These are phyloP conservation scores for Geotrichum klebahnii DNA, from an alignment of 1,139 yeast genomes.

Conservation along the genomic window DNA sequence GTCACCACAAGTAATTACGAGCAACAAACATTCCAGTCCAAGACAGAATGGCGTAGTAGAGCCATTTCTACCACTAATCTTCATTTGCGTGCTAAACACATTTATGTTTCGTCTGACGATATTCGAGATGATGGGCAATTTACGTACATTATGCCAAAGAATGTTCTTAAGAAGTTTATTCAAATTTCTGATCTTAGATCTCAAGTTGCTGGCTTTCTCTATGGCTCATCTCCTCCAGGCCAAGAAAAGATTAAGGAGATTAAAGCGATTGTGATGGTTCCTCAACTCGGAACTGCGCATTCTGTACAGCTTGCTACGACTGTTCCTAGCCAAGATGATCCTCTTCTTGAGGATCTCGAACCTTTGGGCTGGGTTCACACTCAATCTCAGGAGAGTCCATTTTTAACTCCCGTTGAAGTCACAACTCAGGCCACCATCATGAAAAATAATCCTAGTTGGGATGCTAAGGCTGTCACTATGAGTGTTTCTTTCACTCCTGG, in stretches of 20 bases:
- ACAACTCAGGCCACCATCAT: constrained; percentile 54
- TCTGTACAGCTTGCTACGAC: constrained; percentile 58
- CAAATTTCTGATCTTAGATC: constrained; percentile 76
- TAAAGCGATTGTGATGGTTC: constrained; percentile 69
- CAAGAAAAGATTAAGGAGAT: constrained; percentile 74
- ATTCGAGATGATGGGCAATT: constrained; percentile 52
- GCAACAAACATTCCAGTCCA: constrained; percentile 75
- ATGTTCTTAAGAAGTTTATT: constrained; percentile 69
- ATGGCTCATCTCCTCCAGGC: constrained; percentile 71
- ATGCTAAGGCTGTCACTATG: constrained; percentile 50
- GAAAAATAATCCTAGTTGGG: constrained; percentile 39
- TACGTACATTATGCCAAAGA: constrained; percentile 79
- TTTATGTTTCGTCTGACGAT: constrained; percentile 63
- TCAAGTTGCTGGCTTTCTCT: constrained; percentile 77
- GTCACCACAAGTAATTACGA: constrained; percentile 90
- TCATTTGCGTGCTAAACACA: constrained; percentile 69
- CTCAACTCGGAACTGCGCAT: constrained; percentile 76
- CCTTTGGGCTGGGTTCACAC: constrained; percentile 55
- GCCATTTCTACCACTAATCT: constrained; percentile 77
- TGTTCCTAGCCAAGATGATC: constrained; percentile 43
- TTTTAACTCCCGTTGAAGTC: constrained; percentile 67
- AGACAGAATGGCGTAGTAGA: constrained; percentile 85
- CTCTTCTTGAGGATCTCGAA: constrained; percentile 38
- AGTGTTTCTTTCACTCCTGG: constrained; percentile 79
- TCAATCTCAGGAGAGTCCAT: constrained; percentile 58